These are phyloP conservation scores for Immersiella caudata DNA, from an alignment of 495 filamentous ascomycete genomes.

Conservation along the genomic window DNA sequence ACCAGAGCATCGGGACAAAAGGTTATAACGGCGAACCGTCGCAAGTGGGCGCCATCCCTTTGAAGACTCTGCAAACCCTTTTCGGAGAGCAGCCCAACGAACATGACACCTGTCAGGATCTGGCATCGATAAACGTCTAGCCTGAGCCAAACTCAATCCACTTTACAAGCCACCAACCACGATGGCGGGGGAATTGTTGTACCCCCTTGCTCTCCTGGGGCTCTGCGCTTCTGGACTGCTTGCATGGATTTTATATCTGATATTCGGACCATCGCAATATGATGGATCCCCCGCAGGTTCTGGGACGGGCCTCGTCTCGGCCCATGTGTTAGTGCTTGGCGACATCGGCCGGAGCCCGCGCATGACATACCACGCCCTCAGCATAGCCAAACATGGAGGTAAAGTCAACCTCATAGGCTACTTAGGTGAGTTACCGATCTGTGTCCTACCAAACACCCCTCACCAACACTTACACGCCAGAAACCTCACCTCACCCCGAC, in stretches of 20 bases:
- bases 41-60: neutral
- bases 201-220: constrained; percentile 6
- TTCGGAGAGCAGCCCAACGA: neutral
- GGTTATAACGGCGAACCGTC: neutral
- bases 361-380: constrained; percentile 98
- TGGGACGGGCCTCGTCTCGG: constrained; percentile 42
- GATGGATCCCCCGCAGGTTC: constrained; percentile 28
- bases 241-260: constrained; percentile 10
- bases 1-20: neutral
- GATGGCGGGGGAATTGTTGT: constrained; percentile 10
- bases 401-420: constrained; percentile 88
- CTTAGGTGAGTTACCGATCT: constrained; percentile 55
- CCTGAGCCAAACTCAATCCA: constrained; percentile 5
- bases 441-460: neutral
- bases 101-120: constrained; percentile 21
- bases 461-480: constrained; percentile 28
- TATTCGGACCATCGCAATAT: constrained; percentile 27
- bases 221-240: constrained; percentile 3
- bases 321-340: constrained; percentile 93
- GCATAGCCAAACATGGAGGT: constrained; percentile 81
- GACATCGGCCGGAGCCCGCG: constrained; percentile 95
- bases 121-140: neutral
- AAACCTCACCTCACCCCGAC: constrained; percentile 68
- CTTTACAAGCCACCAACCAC: neutral
- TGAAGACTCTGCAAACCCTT: neutral